Evolutionary conservation across 495 filamentous ascomycete species (phyloP).

Genomic region (Penicillium lividum): DNA sequence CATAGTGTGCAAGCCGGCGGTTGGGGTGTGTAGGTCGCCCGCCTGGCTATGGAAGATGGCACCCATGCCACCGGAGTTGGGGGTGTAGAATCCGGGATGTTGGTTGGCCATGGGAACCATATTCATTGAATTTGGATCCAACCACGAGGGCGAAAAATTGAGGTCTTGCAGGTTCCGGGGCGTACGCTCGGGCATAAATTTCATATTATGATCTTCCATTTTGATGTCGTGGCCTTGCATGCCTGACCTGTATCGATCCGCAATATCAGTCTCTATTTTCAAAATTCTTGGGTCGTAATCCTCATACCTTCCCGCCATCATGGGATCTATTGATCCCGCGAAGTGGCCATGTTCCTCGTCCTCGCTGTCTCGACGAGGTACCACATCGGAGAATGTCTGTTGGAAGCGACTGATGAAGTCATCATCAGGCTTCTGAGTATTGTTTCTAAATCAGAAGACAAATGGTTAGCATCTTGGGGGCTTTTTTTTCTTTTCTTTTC

Average conservation of each 20-base stretch:
- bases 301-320: constrained; percentile 34
- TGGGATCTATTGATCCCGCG: constrained; percentile 10
- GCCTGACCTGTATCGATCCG: constrained; percentile 10
- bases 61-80: constrained; percentile 82
- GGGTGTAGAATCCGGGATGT: constrained; percentile 81
- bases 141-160: constrained; percentile 81
- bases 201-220: constrained; percentile 57
- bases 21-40: constrained; percentile 88
- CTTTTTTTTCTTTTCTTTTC: neutral
- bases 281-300: neutral
- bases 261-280: constrained; percentile 11
- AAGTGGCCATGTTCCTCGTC: neutral
- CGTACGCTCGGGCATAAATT: constrained; percentile 71
- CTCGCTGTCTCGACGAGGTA: constrained; percentile 30
- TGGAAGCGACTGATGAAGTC: constrained; percentile 84
- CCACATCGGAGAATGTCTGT: constrained; percentile 71
- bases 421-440: constrained; percentile 81
- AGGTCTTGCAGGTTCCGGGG: constrained; percentile 77
- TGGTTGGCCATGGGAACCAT: constrained; percentile 77
- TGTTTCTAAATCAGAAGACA: constrained; percentile 56
- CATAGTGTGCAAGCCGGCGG: constrained; percentile 60
- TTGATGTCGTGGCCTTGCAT: constrained; percentile 27
- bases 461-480: neutral
- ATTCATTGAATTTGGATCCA: constrained; percentile 80
- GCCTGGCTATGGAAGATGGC: constrained; percentile 80